Evolutionary conservation across 768 basidiomycete genomes (phyloP).

Genomic region (Boletellus sp.): DNA sequence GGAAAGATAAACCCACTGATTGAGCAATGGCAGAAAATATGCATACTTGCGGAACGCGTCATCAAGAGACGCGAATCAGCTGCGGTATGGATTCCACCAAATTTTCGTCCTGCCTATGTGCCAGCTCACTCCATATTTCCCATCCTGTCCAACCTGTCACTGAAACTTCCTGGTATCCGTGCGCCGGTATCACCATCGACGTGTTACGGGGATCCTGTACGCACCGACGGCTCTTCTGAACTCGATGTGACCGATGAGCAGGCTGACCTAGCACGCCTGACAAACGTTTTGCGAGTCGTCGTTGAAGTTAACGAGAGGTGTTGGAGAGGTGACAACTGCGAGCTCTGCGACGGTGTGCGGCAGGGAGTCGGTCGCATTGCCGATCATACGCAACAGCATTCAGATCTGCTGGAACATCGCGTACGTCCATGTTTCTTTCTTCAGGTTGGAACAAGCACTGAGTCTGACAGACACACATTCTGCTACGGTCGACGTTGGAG

Average conservation of each 20-base stretch:
- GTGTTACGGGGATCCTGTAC: conserved; percentile 12
- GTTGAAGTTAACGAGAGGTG: conserved; percentile 76
- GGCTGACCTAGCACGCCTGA: conserved; percentile 80
- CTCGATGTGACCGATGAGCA: conserved; percentile 40
- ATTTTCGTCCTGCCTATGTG: conserved; percentile 58
- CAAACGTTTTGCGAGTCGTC: conserved; percentile 75
- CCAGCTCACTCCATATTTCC: conserved; percentile 69
- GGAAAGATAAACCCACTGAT: conserved; percentile 72
- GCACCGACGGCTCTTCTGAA: conserved; percentile 15
- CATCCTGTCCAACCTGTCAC: conserved; percentile 38
- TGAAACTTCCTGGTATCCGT: conserved; percentile 33
- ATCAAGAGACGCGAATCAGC: conserved; percentile 89
- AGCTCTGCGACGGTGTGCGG: conserved; percentile 73
- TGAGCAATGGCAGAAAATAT: conserved; percentile 90
- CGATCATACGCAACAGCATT: conserved; percentile 62
- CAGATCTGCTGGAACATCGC: conserved; percentile 70
- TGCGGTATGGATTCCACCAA: conserved; percentile 72
- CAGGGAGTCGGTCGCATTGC: conserved; percentile 67
- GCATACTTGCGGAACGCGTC: conserved; percentile 80
- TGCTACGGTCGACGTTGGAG: conserved; percentile 71
- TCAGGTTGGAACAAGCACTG: not conserved
- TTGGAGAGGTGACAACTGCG: conserved; percentile 82
- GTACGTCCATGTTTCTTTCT: conserved; percentile 38
- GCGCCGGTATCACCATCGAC: conserved; percentile 11
- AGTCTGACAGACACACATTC: conserved; percentile 49